Percentiles rank a stretch among this genome's conserved stretches.
These are phyloP conservation scores for Recurvomyces mirabilis DNA, from an alignment of 495 filamentous ascomycete species.

Conservation along the genomic window DNA sequence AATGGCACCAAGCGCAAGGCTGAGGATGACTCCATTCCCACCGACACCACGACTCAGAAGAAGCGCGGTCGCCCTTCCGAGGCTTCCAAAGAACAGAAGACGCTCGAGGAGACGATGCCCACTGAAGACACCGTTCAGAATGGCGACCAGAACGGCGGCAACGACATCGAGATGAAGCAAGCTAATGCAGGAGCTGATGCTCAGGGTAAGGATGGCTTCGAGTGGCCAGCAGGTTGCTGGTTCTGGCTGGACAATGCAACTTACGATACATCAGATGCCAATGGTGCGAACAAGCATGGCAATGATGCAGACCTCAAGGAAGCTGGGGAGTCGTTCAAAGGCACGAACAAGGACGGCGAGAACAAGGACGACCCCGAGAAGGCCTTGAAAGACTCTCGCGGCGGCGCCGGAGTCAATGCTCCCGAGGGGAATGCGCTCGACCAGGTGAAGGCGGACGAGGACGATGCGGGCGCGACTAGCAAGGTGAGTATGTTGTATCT, in stretches of 20 bases:
- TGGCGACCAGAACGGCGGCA: constrained; percentile 7
- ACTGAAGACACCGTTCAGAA: constrained; percentile 2
- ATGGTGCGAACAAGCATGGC: constrained; percentile 4
- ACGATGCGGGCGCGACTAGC: constrained; percentile 11
- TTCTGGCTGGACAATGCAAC: constrained; percentile 14
- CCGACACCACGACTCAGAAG: constrained; percentile 10
- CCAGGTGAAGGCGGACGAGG: constrained; percentile 16
- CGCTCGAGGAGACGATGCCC: constrained; percentile 30
- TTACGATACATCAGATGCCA: constrained; percentile 5
- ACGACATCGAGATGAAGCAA: constrained; percentile 21
- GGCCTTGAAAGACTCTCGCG: constrained; percentile 11
- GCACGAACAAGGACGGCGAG: constrained; percentile 11
- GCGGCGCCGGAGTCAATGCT: background rate
- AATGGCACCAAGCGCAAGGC: constrained; percentile 32
- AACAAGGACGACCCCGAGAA: constrained; percentile 13
- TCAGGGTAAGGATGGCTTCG: constrained; percentile 6
- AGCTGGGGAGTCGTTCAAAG: constrained; percentile 8
- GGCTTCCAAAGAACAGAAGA: constrained; percentile 28
- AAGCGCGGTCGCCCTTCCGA: constrained; percentile 25
- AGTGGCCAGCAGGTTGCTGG: constrained; percentile 14
- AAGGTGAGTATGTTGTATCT: constrained; percentile 9
- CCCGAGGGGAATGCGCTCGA: constrained; percentile 18
- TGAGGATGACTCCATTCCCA: constrained; percentile 15
- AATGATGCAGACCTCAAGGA: constrained; percentile 1
- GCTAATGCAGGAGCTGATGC: constrained; percentile 1